These are phyloP conservation scores for Austroboletus eburneus DNA, from an alignment of 768 basidiomycete species.

Conservation along the genomic window DNA sequence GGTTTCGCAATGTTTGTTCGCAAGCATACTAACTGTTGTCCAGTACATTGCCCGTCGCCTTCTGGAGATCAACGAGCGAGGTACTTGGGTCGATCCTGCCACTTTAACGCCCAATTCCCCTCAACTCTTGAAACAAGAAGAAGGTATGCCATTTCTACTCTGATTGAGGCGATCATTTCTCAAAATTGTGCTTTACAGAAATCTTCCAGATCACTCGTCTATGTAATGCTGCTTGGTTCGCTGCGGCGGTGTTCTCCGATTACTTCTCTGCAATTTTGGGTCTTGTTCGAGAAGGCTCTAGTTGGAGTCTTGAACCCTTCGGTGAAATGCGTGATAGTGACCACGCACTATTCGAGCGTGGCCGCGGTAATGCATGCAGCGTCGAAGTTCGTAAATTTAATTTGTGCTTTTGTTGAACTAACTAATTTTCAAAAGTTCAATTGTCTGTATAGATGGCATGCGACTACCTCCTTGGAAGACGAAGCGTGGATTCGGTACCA, in stretches of 20 bases:
- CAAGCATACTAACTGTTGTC: neutral
- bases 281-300: conserved; percentile 68
- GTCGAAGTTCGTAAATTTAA: conserved; percentile 54
- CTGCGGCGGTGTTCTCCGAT: conserved; percentile 71
- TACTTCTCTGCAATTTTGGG: conserved; percentile 81
- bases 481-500: conserved; percentile 61
- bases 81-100: conserved; percentile 54
- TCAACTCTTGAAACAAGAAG: conserved; percentile 51
- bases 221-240: conserved; percentile 81
- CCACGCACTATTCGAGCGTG: conserved; percentile 69
- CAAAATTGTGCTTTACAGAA: conserved; percentile 37
- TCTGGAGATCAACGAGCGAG: conserved; percentile 77
- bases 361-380: conserved; percentile 77
- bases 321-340: conserved; percentile 64
- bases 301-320: conserved; percentile 76
- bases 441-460: conserved; percentile 82
- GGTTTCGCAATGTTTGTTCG: conserved; percentile 19
- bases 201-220: conserved; percentile 82
- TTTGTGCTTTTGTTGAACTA: neutral
- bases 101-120: conserved; percentile 32
- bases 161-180: neutral
- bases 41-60: conserved; percentile 79
- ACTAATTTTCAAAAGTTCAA: conserved; percentile 56
- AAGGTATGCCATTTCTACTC: conserved; percentile 29
- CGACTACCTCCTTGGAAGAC: conserved; percentile 68